Evolutionary conservation across 2,329 filamentous ascomycete species (phyloP).

Genomic region (Nigrospora sphaerica): DNA sequence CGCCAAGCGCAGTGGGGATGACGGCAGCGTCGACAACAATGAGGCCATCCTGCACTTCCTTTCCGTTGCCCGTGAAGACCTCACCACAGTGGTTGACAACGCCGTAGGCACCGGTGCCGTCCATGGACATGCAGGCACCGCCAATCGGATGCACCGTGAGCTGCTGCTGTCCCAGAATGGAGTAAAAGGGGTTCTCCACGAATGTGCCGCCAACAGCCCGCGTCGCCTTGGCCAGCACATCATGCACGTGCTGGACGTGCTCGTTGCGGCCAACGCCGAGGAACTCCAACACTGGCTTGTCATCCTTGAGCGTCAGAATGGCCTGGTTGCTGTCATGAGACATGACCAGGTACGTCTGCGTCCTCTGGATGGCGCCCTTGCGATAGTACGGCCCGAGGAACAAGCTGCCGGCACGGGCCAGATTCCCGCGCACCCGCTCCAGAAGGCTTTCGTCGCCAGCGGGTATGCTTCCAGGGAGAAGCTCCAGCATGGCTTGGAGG

Average conservation of each 20-base stretch:
- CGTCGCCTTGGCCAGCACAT: conserved; percentile 45
- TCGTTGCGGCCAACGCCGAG: conserved; percentile 49
- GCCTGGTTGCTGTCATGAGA: conserved; percentile 60
- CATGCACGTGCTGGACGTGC: conserved; percentile 46
- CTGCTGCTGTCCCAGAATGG: conserved; percentile 47
- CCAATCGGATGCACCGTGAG: conserved; percentile 62
- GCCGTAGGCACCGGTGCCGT: conserved; percentile 49
- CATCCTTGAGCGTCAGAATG: conserved; percentile 48
- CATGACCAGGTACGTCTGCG: conserved; percentile 60
- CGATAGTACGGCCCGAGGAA: conserved; percentile 51
- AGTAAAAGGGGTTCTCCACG: conserved; percentile 50
- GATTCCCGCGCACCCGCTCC: conserved; percentile 34
- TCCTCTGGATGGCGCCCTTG: conserved; percentile 49
- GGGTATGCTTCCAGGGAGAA: conserved; percentile 38
- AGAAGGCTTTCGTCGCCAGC: conserved; percentile 29
- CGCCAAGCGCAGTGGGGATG: conserved; percentile 55
- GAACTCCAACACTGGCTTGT: conserved; percentile 54
- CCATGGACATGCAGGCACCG: conserved; percentile 55
- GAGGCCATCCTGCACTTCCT: conserved; percentile 47
- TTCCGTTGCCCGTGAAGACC: conserved; percentile 45
- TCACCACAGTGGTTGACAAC: conserved; percentile 56
- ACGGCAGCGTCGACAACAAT: conserved; percentile 55
- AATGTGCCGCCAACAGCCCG: conserved; percentile 52
- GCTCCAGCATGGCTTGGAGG: conserved; percentile 49
- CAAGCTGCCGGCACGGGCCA: conserved; percentile 43